Base-by-base conservation (phyloP, 225 moss, liverwort and hornwort species). In the Climacium dendroides region DNA sequence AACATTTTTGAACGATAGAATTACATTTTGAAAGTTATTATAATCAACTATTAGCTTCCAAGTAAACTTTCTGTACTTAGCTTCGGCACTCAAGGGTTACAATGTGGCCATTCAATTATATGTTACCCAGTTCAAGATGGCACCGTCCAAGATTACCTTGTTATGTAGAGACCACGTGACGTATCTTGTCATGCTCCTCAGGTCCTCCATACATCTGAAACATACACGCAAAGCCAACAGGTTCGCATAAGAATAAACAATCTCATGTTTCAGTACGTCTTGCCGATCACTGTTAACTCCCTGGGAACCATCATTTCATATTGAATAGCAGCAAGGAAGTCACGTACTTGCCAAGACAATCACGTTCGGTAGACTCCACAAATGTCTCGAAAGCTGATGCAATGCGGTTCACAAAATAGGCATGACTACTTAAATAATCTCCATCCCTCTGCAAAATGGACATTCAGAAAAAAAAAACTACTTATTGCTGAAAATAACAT, bases 161-260 rank as follows among this genome's bases (percentile, higher is more conserved):
- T 97, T 98, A 77, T 98, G 98, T 65, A 98, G 87, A 78, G 98
- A 98, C 98, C 98, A 98, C 25, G 98, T 95, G 74, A 98, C 97
- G 87, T 98, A 98, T 90, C 98, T 95, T 62, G 98, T 98, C 90
- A 97, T 98, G 80, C 98, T 98, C 78, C 91, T 93, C 87, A 98
- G 93, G 74, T 98, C 98, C 87, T 98, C 97, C 98, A 97, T 97
- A 86, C 98, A 98, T 92, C 98, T 98, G 94, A 74, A 74, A 64
- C 81, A 87, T 73, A 79, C 69, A 82, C 64, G 63, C 74, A 88
- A 43, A 82, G 59, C 47, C 73, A 65, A 80, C 86, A 80, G 80
- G 62, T 26, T 89, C 65, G 53, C 35, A 37, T 14, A 52, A 83
- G 74, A 53, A 78, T 25, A 57, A 83, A n/a, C 52, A 43, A 83